Conservation (phyloP, 2,329 filamentous ascomycete genomes). For the Westerdykella ornata region DNA sequence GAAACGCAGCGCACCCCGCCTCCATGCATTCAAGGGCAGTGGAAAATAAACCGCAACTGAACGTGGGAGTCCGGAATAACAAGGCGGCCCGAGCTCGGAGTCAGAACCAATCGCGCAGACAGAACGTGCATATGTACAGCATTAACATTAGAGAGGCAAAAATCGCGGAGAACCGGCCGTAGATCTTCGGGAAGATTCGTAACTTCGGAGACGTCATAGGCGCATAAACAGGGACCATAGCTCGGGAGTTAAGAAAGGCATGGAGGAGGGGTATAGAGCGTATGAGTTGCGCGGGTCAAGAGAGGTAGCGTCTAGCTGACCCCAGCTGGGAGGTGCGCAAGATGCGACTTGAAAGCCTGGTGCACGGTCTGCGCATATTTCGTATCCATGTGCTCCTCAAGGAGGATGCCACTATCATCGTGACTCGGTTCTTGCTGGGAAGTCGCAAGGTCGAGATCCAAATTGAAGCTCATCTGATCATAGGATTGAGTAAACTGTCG, state of each 20-base stretch:
- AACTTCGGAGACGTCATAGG: constrained; percentile 29
- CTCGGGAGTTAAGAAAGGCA: not conserved
- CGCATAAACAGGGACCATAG: constrained; percentile 12
- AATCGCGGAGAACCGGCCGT: constrained; percentile 18
- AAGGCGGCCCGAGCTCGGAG: too few species aligned
- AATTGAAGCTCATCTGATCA: constrained; percentile 29
- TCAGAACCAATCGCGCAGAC: too few species aligned
- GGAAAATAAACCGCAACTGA: too few species aligned
- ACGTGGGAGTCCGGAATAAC: too few species aligned
- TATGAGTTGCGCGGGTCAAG: not conserved
- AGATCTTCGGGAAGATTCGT: constrained; percentile 21
- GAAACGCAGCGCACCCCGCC: too few species aligned
- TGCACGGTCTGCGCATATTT: constrained; percentile 26
- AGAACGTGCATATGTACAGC: not conserved
- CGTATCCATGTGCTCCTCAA: constrained; percentile 32
- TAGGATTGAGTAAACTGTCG: constrained; percentile 30
- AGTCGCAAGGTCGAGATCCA: constrained; percentile 27
- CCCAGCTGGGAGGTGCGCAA: constrained; percentile 17
- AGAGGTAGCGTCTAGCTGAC: constrained; percentile 3
- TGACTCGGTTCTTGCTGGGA: constrained; percentile 28
- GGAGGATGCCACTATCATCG: constrained; percentile 33
- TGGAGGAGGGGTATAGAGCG: constrained; percentile 1
- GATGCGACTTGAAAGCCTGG: constrained; percentile 17
- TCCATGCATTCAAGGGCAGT: too few species aligned
- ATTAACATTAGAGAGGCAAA: not conserved